These are phyloP conservation scores for Echites panduratus DNA, from an alignment of 257 asterid species.

Conservation along the genomic window DNA sequence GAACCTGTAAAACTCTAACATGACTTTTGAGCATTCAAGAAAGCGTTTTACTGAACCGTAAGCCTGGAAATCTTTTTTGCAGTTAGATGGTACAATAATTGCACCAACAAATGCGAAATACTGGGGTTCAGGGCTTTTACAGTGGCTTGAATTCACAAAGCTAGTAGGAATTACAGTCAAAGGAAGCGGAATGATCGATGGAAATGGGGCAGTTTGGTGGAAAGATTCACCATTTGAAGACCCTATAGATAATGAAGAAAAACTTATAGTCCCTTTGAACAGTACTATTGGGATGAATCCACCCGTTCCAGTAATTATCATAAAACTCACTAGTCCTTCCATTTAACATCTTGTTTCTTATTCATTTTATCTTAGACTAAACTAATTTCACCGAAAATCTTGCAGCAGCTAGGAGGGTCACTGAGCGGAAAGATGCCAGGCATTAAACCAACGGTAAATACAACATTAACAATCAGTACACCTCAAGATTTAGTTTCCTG, in stretches of 20 bases:
- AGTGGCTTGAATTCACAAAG: constrained; percentile 83
- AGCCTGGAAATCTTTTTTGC: constrained; percentile 19
- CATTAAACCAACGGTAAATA: constrained; percentile 77
- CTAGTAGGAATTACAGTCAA: constrained; percentile 69
- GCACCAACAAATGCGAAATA: constrained; percentile 68
- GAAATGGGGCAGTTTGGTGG: constrained; percentile 96
- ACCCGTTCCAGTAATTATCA: constrained; percentile 43
- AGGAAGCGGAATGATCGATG: constrained; percentile 76
- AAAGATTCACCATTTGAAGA: constrained; percentile 48
- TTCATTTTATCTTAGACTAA: constrained; percentile 2
- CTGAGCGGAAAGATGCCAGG: constrained; percentile 67
- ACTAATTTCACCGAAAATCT: not conserved
- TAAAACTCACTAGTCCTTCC: constrained; percentile 8
- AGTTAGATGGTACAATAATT: constrained; percentile 80
- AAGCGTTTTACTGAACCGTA: not conserved
- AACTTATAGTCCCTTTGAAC: constrained; percentile 56
- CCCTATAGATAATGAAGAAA: constrained; percentile 69
- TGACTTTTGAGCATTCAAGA: not conserved
- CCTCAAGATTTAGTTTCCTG: not conserved
- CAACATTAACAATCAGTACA: constrained; percentile 3
- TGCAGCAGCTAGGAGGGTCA: constrained; percentile 40
- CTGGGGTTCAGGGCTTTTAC: constrained; percentile 83
- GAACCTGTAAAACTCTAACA: not conserved
- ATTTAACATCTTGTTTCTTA: not conserved
- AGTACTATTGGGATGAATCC: constrained; percentile 32